Conservation (phyloP, 1,284 basidiomycete genomes). For the Pascua guehoae region DNA sequence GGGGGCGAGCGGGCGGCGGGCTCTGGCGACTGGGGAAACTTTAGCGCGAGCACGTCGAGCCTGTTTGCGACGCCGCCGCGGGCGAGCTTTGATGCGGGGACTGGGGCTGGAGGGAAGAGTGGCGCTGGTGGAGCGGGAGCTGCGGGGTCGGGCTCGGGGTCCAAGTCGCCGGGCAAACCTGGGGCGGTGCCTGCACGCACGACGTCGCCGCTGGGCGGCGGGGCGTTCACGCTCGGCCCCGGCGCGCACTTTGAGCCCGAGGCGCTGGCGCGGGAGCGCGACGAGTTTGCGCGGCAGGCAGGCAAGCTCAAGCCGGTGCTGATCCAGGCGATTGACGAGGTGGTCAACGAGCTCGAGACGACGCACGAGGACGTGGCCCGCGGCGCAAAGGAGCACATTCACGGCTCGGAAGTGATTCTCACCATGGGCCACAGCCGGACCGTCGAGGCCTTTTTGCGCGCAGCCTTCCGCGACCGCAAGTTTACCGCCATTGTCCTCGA, state of each 20-base stretch:
- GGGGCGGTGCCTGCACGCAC: no score
- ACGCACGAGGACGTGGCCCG: slow-evolving; percentile 93
- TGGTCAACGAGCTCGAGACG: slow-evolving; percentile 91
- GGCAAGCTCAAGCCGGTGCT: slow-evolving; percentile 54
- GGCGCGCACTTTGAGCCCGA: neutral
- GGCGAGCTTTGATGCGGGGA: neutral
- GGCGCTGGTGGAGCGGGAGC: neutral
- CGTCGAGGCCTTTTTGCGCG: slow-evolving; percentile 88
- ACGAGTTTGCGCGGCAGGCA: slow-evolving; percentile 46
- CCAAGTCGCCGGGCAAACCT: neutral
- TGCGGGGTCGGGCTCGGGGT: neutral
- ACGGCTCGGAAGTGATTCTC: slow-evolving; percentile 93
- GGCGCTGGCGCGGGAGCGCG: slow-evolving; percentile 21
- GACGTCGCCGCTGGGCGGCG: neutral
- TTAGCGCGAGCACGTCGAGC: slow-evolving; percentile 27
- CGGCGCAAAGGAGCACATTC: slow-evolving; percentile 92
- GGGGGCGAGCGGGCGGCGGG: slow-evolving; percentile 27
- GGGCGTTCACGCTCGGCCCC: slow-evolving; percentile 2
- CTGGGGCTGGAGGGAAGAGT: neutral
- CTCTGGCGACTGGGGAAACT: slow-evolving; percentile 22
- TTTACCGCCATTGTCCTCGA: slow-evolving; percentile 96
- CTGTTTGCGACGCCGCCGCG: slow-evolving; percentile 34
- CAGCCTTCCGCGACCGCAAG: slow-evolving; percentile 83
- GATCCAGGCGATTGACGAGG: slow-evolving; percentile 88
- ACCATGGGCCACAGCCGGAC: slow-evolving; percentile 93